Base-by-base conservation (phyloP, 768 basidiomycete genomes). In the Rhizopogon roseolus region DNA sequence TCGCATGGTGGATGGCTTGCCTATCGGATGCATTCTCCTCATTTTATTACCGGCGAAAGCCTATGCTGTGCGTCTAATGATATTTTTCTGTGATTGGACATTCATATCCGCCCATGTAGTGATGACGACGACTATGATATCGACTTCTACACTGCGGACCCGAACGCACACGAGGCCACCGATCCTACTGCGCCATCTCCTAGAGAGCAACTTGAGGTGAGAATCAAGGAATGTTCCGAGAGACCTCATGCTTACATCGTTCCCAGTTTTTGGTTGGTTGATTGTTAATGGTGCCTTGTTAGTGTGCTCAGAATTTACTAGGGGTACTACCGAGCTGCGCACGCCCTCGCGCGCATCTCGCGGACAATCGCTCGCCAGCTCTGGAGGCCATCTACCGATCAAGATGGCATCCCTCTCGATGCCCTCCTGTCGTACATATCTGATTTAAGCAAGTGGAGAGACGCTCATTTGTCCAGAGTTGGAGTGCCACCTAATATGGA, bases 1-100 rank as follows among this genome's bases (percentile, higher is more conserved):
- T 92, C 64, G 87, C 92, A 1, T 94, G 93, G 88, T 95, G 93
- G 92, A 88, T 93, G 82, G 86, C 92, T 7, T 90, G 87, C 68
- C 74, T 93, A 43, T 78, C 81, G 34, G 94, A 97, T 63, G 90
- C 91, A 6, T 92, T 88, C 70, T 82, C 83, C 27, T 81, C 90
- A 29, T 84, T 84, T 32, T 93, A 92, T 69, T 91, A 93, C 71
- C 82, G 91, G 56, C 79, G 86, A 57, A 92, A 93, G 70, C 91
- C 92, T 6, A 77, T 87, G 61, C 74, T 94, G 74, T 84, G 61
- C 61, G 81, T 67, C 42, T 34, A 39, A 16, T 22, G 44, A 17
- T 46, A 55, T 66, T 45, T 52, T 49, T 40, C 19, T 29, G 14
- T 54, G 45, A 19, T 52, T 29, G 36, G 52, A 42, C 40, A 39